Base-by-base conservation (phyloP, 2,329 filamentous ascomycete genomes). In the Talaromyces sp. region DNA sequence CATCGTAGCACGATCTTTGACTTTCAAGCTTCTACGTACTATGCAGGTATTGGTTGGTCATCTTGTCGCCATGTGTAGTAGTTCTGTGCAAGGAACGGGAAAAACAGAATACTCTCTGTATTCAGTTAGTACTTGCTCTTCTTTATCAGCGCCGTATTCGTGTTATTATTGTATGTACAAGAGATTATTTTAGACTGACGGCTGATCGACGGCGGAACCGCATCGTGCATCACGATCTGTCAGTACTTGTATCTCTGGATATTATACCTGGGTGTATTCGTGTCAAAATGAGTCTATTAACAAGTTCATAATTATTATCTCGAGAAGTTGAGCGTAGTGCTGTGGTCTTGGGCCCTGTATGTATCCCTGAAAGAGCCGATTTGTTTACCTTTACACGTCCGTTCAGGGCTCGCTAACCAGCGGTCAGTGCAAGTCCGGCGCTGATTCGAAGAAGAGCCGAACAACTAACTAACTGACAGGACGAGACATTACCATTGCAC, bases 361-460 rank as follows among this genome's bases (percentile, higher is more conserved):
- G 50, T 54, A 22, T 35, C 31, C n/a, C 19, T 37, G 11, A 6
- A 16, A 14, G 27, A 14, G 31, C 3, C 31, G 49, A 54, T 35
- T 54, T 35, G 27, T 35, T 54, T 22, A 13, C 27, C 24, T 10
- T 54, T 22, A 31, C 50, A 54, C 31, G 31, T 54, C 37, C 22
- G 31, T 54, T 56, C 22, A 56, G 50, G 50, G 33, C 31, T 49
- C n/a, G 31, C 50, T 65, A 66, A 66, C 63, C 63, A 73, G 76
- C 66, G 80, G 73, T 78, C 74, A 81, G 43, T 71, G 75, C 39
- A 80, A 71, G 57, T 77, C 77, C 39, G 11, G 5, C 33, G 52
- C 33, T 56, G 52, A 39, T 56, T 56, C 52, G 52, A 56, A 24
- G 76, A n/a, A 79, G 73, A 33, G 75, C 75, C 43, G 73, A 71